Evolutionary conservation across 2,329 filamentous ascomycete genomes (phyloP), one percentile per base, ranked within the genome.

Genomic region (Tolypocladium ophioglossoides): DNA sequence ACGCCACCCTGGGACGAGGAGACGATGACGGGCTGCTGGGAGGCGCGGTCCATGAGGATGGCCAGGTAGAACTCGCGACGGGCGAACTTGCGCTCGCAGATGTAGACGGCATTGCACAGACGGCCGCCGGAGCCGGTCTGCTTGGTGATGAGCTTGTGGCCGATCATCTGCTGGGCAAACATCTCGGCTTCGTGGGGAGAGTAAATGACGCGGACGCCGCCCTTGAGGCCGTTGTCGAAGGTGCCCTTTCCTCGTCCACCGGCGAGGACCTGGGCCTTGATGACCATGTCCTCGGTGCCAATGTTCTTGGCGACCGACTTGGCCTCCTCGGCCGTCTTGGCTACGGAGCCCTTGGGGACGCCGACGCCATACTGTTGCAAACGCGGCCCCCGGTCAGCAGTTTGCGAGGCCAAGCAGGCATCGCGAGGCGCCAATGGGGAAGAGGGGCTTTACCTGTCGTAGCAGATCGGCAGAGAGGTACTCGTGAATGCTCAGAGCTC

Each of bases 121-220:
- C 94, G 90, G 70, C 94, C 94, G 65, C 75, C 83, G 64, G 92
- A 89, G 72, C 94, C 94, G 56, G 94, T 99, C 81, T 99, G 94
- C 85, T 99, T 99, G 74, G 94, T 99, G 76, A 99, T 84, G 75
- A 99, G 90, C 78, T 96, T 96, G 79, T 99, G 92, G 70, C 94
- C 94, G 75, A 99, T 97, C 94, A 99, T 99, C 80, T 99, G 91
- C 65, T 92, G 83, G 64, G 94, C 92, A 72, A 99, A 96, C 85
- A 97, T 96, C 80, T 90, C 88, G 69, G 94, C 94, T 80, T 87
- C 84, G 66, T 91, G 91, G 57, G 94, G 89, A 79, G 92, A 97
- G 84, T 97, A 99, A 76, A 99, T 95, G 68, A 99, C 91, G 66
- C 94, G 86, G 65, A 99, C 94, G 78, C 94, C 94, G 68, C 94